These are phyloP conservation scores for Mycena amicta DNA, from an alignment of 768 basidiomycete species.

Conservation along the genomic window DNA sequence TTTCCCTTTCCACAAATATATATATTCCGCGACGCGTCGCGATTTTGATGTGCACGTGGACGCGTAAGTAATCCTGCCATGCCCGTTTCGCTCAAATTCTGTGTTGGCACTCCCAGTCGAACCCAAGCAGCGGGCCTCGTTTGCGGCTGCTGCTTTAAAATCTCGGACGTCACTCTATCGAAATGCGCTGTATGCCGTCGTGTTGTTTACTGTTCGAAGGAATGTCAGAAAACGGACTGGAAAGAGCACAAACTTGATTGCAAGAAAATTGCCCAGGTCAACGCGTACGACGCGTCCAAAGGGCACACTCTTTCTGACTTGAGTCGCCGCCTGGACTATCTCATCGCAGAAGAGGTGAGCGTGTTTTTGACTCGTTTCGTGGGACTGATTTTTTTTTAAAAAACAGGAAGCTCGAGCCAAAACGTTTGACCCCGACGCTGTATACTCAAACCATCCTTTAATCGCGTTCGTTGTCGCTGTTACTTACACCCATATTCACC, in stretches of 20 bases:
- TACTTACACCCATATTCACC: too few relatives aligned
- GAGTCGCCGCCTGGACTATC: neutral
- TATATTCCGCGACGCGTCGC: neutral
- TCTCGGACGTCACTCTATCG: neutral
- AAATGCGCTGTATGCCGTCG: neutral
- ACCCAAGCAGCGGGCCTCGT: neutral
- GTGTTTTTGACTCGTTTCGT: neutral
- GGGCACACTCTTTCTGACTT: neutral
- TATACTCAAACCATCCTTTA: too few relatives aligned
- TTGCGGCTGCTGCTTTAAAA: neutral
- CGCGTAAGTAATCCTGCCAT: neutral
- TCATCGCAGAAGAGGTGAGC: neutral
- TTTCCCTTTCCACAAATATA: too few relatives aligned
- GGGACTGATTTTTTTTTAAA: too few relatives aligned
- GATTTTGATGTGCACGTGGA: neutral
- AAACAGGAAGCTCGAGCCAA: neutral
- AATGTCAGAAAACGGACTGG: neutral
- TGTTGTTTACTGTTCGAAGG: neutral
- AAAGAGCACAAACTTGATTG: neutral
- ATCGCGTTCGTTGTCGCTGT: too few relatives aligned
- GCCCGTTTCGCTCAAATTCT: neutral
- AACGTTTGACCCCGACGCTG: too few relatives aligned
- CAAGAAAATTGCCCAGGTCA: neutral
- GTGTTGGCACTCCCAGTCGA: neutral
- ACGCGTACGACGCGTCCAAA: neutral